These are phyloP conservation scores for Phytophthora pistaciae DNA, from an alignment of 352 stramenopile genomes.

Conservation along the genomic window DNA sequence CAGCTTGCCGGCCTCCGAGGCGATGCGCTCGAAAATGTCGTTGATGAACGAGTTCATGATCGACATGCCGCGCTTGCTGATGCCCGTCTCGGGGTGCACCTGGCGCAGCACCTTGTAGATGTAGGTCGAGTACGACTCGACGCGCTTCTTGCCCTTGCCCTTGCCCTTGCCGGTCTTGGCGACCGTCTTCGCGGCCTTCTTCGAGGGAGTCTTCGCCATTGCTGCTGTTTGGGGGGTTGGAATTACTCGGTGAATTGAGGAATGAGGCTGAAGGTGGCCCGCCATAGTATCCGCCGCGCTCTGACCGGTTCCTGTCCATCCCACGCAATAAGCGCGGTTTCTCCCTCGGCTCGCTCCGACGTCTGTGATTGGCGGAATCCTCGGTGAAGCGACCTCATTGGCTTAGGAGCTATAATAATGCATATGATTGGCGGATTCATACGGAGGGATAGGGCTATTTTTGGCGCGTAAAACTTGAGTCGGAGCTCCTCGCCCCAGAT, in stretches of 20 bases:
- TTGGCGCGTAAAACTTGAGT: constrained; percentile 32
- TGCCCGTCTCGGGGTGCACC: constrained; percentile 97
- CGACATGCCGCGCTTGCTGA: constrained; percentile 98
- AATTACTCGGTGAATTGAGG: constrained; percentile 46
- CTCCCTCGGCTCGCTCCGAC: constrained; percentile 15
- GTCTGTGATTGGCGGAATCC: constrained; percentile 30
- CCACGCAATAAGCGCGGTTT: constrained; percentile 23
- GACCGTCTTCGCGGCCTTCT: constrained; percentile 91
- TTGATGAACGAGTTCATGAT: constrained; percentile 99
- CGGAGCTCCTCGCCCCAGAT: not conserved
- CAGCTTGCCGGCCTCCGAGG: constrained; percentile 96
- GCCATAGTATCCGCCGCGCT: constrained; percentile 5
- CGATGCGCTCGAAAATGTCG: constrained; percentile 99
- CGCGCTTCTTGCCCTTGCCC: constrained; percentile 89
- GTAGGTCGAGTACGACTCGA: constrained; percentile 92
- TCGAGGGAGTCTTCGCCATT: constrained; percentile 97
- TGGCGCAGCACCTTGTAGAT: constrained; percentile 96
- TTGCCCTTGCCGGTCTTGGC: constrained; percentile 86
- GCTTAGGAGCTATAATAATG: not conserved
- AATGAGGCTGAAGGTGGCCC: constrained; percentile 18
- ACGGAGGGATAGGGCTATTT: constrained; percentile 27
- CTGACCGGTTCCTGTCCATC: constrained; percentile 15
- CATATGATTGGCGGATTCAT: constrained; percentile 13
- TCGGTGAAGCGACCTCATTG: constrained; percentile 13
- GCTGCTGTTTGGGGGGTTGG: constrained; percentile 30